Percentiles rank a stretch among this genome's conserved stretches.
phyloP scores from a whole-genome alignment of 75 land plant species.

The Cryptomeria japonica region DNA sequence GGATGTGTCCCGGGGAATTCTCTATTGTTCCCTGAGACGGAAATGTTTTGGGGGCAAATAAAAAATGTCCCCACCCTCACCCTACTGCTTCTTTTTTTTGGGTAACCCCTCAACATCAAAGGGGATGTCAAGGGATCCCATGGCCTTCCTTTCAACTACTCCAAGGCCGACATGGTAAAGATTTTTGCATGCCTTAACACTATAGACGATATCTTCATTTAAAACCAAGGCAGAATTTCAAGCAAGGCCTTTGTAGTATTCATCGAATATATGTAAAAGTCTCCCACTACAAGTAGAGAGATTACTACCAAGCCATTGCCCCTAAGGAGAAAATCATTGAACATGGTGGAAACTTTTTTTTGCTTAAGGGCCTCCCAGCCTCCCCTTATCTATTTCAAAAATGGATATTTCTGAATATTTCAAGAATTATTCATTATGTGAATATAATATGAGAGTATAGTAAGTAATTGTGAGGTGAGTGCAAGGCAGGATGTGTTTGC shows the following conservation, averaged over 20 bases:
- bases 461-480: constrained; percentile 21
- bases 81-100: too few species aligned
- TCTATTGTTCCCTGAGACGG: too few species aligned
- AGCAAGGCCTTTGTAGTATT: constrained; percentile 43
- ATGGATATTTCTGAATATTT: constrained; percentile 73
- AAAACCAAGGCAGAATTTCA: constrained; percentile 24
- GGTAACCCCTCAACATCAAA: too few species aligned
- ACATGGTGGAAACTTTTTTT: not conserved
- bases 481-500: too few species aligned
- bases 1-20: too few species aligned
- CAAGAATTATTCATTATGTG: constrained; percentile 42
- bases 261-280: constrained; percentile 62
- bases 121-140: not conserved
- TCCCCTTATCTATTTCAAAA: constrained; percentile 68
- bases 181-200: constrained; percentile 17
- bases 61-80: too few species aligned
- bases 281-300: constrained; percentile 69
- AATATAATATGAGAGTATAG: constrained; percentile 77
- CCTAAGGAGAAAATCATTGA: not conserved
- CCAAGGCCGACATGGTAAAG: constrained; percentile 29
- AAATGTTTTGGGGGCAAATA: too few species aligned
- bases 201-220: constrained; percentile 31
- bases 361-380: constrained; percentile 52
- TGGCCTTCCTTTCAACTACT: constrained; percentile 44
- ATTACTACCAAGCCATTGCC: constrained; percentile 72